A percentile compares a stretch with the other conserved stretches of the same genome.
Evolutionary conservation across 2,329 filamentous ascomycete species (phyloP).

Genomic region (Phyllosticta ampelicida): DNA sequence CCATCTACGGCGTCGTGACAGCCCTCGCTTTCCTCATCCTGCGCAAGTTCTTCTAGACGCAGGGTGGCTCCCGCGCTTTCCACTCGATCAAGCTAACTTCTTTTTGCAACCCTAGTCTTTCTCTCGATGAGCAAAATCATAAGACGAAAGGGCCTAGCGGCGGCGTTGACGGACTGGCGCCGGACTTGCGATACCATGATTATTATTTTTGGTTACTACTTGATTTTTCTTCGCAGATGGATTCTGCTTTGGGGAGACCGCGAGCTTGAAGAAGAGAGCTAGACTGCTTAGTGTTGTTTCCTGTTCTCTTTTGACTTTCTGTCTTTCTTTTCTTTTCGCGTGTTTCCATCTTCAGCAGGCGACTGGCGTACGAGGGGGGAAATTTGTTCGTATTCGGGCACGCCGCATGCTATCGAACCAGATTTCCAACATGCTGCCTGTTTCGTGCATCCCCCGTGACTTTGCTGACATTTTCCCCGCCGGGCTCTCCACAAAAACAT

Average conservation of each 20-base stretch:
- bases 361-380: not conserved
- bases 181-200: not conserved
- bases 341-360: not conserved
- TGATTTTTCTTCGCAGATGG: not conserved
- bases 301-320: not conserved
- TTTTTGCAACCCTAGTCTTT: not conserved
- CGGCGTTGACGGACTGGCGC: not conserved
- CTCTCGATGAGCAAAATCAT: not conserved
- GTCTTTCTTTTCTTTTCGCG: not conserved
- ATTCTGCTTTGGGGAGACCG: not conserved
- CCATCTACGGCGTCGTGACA: constrained; percentile 62
- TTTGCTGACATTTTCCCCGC: not conserved
- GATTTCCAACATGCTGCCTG: not conserved
- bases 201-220: not conserved
- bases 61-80: not conserved
- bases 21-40: constrained; percentile 60
- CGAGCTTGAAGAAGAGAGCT: not conserved
- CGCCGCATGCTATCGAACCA: not conserved
- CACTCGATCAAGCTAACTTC: not conserved
- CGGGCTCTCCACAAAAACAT: too few species aligned
- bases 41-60: constrained; percentile 30
- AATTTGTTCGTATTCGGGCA: not conserved
- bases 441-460: not conserved
- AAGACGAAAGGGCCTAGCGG: not conserved
- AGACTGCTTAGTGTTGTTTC: not conserved